A percentile compares a stretch with the other conserved stretches of the same genome.
Evolutionary conservation across 1,284 basidiomycete genomes (phyloP).

Genomic region (Naganishia sp.): DNA sequence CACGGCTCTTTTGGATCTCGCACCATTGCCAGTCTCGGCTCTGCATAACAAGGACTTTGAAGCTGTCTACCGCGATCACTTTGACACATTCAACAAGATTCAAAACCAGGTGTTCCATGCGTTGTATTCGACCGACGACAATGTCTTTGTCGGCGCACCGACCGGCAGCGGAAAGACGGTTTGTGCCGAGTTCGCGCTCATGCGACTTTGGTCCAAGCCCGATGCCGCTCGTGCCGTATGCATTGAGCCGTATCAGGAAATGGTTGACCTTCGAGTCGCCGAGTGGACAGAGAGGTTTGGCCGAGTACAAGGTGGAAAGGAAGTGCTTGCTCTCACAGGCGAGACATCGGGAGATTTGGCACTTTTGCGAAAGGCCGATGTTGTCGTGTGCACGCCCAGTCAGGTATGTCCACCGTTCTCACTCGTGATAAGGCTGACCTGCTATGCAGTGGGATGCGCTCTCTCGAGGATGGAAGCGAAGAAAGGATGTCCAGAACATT

Average conservation of each 20-base stretch:
- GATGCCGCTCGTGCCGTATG: constrained; percentile 87
- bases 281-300: constrained; percentile 90
- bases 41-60: constrained; percentile 91
- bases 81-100: constrained; percentile 93
- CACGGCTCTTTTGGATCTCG: constrained; percentile 89
- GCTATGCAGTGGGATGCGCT: constrained; percentile 83
- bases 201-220: constrained; percentile 85
- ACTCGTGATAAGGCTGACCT: constrained; percentile 32
- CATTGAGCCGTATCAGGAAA: constrained; percentile 94
- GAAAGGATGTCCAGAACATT: constrained; percentile 94
- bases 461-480: constrained; percentile 88
- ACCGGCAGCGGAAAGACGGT: constrained; percentile 97
- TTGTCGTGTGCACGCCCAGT: constrained; percentile 87
- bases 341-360: constrained; percentile 93
- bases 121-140: constrained; percentile 92
- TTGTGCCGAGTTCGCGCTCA: constrained; percentile 91
- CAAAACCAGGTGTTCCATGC: constrained; percentile 99
- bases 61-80: constrained; percentile 72
- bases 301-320: constrained; percentile 79
- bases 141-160: constrained; percentile 92
- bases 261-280: constrained; percentile 84
- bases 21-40: constrained; percentile 83
- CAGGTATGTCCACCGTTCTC: constrained; percentile 59
- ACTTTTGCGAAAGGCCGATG: constrained; percentile 82
- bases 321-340: constrained; percentile 88